Base-by-base conservation (phyloP, 371 early-diverging fungal species). In the Apophysomyces sp. region DNA sequence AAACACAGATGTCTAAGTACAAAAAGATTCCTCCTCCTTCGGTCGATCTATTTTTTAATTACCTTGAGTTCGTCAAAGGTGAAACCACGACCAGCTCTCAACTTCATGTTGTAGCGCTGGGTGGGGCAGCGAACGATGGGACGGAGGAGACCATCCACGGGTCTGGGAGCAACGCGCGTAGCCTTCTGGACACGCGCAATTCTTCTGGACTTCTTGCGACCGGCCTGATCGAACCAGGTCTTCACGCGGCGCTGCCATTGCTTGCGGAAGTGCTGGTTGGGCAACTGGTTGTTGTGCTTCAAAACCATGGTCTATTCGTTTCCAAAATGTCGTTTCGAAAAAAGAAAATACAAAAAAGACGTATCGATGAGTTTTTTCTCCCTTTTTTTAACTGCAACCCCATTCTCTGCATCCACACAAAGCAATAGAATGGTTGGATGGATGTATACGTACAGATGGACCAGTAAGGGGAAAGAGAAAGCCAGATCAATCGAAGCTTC, bases 151-250 rank as follows among this genome's bases (percentile, higher is more conserved):
- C 94, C 94, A 82, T 99, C 97, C 66, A 95, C 84, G 71, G 99
- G 99, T 69, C 95, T 91, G 63, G 99, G 99, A 57, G 97, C 97
- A 69, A 98, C 89, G 71, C 82, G 83, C 71, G 94, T 94, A 62
- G 99, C 99, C 94, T 99, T 99, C 81, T 90, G 87, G 76, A 90
- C 82, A 72, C 99, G 92, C 62, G 86, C 86, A 56, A 91, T 77
- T 66, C 95, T 87, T 75, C 99, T 88, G 69, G 92, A 82, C 85
- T 90, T 89, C 89, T 95, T 96, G 75, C 92, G 92, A 67, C 94
- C 95, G 70, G 99, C 93, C 86, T 99, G 99, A 86, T 98, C 89
- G 89, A 99, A 99, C 98, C 99, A 99, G 70, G 98, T 98, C 90
- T 94, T 94, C 69, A 98, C 98, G 72, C 94, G 95, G 67, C 85